phyloP scores from a whole-genome alignment of 495 filamentous ascomycete genomes.

The Daldinia vernicosa region DNA sequence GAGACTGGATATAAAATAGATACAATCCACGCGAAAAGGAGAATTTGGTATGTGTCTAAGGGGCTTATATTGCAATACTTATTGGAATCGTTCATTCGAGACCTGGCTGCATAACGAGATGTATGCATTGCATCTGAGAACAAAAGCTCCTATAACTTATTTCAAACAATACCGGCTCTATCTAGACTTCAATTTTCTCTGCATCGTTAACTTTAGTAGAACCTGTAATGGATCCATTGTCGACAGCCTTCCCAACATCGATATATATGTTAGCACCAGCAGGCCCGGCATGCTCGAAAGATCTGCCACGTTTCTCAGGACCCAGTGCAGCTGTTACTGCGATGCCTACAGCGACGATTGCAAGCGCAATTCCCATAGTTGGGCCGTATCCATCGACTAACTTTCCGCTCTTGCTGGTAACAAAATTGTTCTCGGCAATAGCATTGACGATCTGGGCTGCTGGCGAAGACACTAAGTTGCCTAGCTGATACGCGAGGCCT shows the following conservation, averaged over 20 bases:
- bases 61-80: neutral
- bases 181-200: neutral
- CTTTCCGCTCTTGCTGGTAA: constrained; percentile 58
- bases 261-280: constrained; percentile 60
- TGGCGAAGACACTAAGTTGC: constrained; percentile 78
- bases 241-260: constrained; percentile 36
- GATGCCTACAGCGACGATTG: constrained; percentile 72
- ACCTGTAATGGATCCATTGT: constrained; percentile 28
- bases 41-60: neutral
- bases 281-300: constrained; percentile 69
- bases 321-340: constrained; percentile 66
- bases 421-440: constrained; percentile 64
- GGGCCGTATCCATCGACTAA: constrained; percentile 72
- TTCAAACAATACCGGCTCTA: neutral
- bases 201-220: neutral
- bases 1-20: neutral
- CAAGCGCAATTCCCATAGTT: constrained; percentile 73
- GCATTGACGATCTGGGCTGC: constrained; percentile 77
- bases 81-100: neutral
- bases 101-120: no score
- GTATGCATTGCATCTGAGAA: no score
- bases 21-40: neutral
- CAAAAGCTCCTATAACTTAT: no score
- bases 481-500: constrained; percentile 75
- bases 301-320: constrained; percentile 71